A percentile compares a stretch with the other conserved stretches of the same genome.
phyloP scores from a whole-genome alignment of 768 basidiomycete genomes.

The Termitomyces sp. region DNA sequence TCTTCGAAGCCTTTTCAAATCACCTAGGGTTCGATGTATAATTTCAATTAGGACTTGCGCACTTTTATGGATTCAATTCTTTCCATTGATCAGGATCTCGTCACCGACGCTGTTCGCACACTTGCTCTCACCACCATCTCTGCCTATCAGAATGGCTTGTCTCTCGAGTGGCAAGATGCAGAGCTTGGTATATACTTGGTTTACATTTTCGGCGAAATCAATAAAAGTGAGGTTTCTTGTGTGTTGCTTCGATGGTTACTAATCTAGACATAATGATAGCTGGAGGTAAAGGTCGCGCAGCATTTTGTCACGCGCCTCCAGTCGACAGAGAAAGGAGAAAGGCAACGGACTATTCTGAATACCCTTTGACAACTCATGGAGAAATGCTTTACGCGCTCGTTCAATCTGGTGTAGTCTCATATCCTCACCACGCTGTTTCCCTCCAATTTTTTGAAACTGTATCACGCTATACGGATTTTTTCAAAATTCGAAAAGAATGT shows the following conservation, averaged over 20 bases:
- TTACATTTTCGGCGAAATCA: constrained; percentile 90
- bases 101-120: constrained; percentile 69
- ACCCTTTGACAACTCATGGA: constrained; percentile 84
- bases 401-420: constrained; percentile 74
- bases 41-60: constrained; percentile 64
- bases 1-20: background rate
- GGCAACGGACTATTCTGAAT: constrained; percentile 67
- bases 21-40: background rate
- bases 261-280: constrained; percentile 28
- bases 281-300: constrained; percentile 76
- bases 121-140: constrained; percentile 74
- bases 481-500: constrained; percentile 87
- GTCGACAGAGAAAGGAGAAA: constrained; percentile 66
- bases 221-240: constrained; percentile 59
- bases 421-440: constrained; percentile 78
- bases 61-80: constrained; percentile 85
- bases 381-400: constrained; percentile 85
- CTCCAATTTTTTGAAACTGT: constrained; percentile 92
- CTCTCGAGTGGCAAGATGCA: constrained; percentile 85
- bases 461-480: constrained; percentile 93
- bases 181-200: constrained; percentile 93
- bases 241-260: background rate
- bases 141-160: constrained; percentile 55
- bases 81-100: constrained; percentile 80
- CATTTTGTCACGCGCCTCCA: constrained; percentile 77